These are phyloP conservation scores for Calcarisporium arbuscula DNA, from an alignment of 2,329 filamentous ascomycete genomes.

Conservation along the genomic window DNA sequence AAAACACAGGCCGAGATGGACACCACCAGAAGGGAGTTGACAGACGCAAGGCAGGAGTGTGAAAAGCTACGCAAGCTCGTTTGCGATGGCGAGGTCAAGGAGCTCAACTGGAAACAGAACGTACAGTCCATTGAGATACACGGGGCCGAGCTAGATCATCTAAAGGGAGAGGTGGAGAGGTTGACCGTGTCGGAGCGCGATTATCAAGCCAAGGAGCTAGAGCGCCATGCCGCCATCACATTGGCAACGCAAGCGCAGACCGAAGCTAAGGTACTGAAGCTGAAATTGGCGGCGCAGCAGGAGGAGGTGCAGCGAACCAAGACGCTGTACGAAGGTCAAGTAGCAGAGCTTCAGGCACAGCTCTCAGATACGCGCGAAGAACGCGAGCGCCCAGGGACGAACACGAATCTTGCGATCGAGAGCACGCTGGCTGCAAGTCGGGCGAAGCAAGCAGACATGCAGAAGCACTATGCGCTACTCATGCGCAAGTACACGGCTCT, in stretches of 20 bases:
- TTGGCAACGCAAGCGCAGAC: slow-evolving; percentile 52
- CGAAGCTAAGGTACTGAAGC: slow-evolving; percentile 50
- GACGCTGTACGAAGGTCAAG: slow-evolving; percentile 40
- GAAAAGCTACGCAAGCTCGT: slow-evolving; percentile 60
- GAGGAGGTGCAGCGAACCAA: slow-evolving; percentile 38
- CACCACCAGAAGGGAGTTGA: slow-evolving; percentile 50
- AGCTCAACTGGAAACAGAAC: slow-evolving; percentile 57
- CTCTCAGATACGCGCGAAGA: slow-evolving; percentile 32
- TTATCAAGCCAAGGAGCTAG: slow-evolving; percentile 57
- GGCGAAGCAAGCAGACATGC: slow-evolving; percentile 46
- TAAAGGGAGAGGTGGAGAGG: slow-evolving; percentile 53
- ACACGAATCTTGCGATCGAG: slow-evolving; percentile 34
- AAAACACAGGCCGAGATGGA: slow-evolving; percentile 54
- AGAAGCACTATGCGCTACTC: slow-evolving; percentile 44
- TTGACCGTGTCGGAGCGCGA: slow-evolving; percentile 56
- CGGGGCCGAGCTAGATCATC: slow-evolving; percentile 51
- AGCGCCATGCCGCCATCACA: slow-evolving; percentile 50
- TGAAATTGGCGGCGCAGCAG: slow-evolving; percentile 49
- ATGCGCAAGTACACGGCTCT: slow-evolving; percentile 46
- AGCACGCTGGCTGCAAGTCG: slow-evolving; percentile 43
- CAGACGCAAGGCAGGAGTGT: slow-evolving; percentile 51
- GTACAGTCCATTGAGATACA: slow-evolving; percentile 57
- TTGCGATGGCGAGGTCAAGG: slow-evolving; percentile 62
- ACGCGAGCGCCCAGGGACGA: slow-evolving; percentile 16
- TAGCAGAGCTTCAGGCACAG: slow-evolving; percentile 38